Percentiles rank a stretch among this genome's conserved stretches.
phyloP scores from a whole-genome alignment of 192 early-diverging fungal species.

The Helicostylum pulchrum region DNA sequence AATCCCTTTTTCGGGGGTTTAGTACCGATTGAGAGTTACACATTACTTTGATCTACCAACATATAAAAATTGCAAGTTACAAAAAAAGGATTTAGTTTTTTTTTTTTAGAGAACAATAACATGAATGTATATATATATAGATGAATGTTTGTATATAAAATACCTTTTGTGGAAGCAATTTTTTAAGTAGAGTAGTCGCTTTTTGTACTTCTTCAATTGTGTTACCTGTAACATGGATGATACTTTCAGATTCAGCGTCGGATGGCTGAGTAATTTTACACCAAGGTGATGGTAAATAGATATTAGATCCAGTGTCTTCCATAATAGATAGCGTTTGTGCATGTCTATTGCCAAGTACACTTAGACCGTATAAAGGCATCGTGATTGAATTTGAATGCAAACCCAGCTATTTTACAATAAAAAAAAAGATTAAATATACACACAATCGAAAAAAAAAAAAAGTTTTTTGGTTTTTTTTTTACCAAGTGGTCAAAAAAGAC shows the following conservation, averaged over 20 bases:
- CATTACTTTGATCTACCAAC: conserved; percentile 14
- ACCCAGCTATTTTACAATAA: conserved; percentile 4
- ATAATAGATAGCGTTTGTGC: not conserved
- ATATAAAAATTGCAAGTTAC: conserved; percentile 6
- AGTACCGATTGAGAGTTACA: conserved; percentile 34
- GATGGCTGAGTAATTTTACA: not conserved
- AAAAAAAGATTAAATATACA: not conserved
- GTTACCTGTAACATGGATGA: conserved; percentile 6
- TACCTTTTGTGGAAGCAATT: conserved; percentile 8
- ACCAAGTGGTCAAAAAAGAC: conserved; percentile 1
- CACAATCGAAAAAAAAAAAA: not conserved
- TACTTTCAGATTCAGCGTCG: not conserved
- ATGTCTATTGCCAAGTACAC: conserved; percentile 6
- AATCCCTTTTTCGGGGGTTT: conserved; percentile 68
- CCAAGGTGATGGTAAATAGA: conserved; percentile 3
- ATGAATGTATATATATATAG: not conserved
- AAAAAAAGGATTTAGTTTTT: not conserved
- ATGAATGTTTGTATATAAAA: not conserved
- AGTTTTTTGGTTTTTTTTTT: not conserved
- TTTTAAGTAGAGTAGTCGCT: not conserved
- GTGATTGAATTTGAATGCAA: not conserved
- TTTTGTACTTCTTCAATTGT: conserved; percentile 8
- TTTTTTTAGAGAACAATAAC: not conserved
- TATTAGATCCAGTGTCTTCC: conserved; percentile 13
- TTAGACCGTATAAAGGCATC: conserved; percentile 2